Evolutionary conservation across 768 basidiomycete genomes (phyloP), one percentile per base, ranked within the genome.

Genomic region (Mycena pura): DNA sequence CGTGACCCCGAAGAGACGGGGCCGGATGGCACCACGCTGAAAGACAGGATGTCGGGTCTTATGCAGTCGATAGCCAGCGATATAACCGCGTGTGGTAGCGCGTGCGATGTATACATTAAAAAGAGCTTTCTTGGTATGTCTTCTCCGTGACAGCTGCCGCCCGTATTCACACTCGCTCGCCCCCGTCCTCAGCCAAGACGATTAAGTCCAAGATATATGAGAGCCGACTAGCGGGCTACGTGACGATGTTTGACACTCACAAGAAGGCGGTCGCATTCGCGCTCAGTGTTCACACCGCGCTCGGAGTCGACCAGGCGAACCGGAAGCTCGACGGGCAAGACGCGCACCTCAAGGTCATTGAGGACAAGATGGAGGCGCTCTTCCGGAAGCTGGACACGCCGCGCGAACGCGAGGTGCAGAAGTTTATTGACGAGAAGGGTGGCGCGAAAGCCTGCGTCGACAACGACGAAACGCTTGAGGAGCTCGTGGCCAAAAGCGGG

Each of bases 21-120:
- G 5, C 70, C 68, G 0, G 76, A 82, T 53, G 79, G 79, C 19
- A 51, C 13, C 24, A 51, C 34, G 1, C 52, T 53, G n/a, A 40
- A 53, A 24, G 52, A 13, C 39, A 39, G 52, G 3, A 53, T 53
- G 52, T 10, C 22, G 28, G 3, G 1, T 0, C 61, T 75, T 10
- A 65, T 70, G 52, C 54, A 70, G 28, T 43, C 51, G 0, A 77
- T 81, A 5, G 80, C 75, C 4, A 53, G 73, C 8, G 78, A 83
- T 52, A 79, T 84, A 68, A 72, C 8, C 81, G 80, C 57, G 80
- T 77, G 3, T 79, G 34, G 47, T 22, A 13, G 79, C 29, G 74
- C 72, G 14, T 53, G 81, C 61, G 83, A 85, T 54, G 71, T 72
- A 3, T 84, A 84, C 57, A 54, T 77, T 29, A 82, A 82, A 62